These are phyloP conservation scores for Tarenaya hassleriana DNA, from an alignment of 345 rosid species.

Conservation along the genomic window DNA sequence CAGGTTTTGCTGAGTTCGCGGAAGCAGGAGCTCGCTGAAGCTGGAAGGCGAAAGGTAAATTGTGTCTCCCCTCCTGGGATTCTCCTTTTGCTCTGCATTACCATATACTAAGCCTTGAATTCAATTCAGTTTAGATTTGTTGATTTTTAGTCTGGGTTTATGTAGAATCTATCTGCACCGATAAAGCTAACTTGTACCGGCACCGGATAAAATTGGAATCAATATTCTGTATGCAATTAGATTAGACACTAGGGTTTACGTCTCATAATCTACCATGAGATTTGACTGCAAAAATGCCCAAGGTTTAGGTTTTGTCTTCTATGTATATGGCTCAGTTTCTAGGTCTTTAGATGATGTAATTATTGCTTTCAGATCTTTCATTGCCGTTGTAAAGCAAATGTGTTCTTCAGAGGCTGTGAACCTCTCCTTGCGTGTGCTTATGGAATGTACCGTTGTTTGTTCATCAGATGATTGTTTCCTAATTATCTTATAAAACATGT, in stretches of 20 bases:
- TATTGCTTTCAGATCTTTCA: background rate
- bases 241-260: background rate
- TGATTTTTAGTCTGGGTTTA: conserved; percentile 13
- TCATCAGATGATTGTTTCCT: background rate
- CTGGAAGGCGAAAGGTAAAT: conserved; percentile 91
- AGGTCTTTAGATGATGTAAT: too few species aligned
- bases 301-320: too few species aligned
- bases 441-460: background rate
- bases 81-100: background rate
- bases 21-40: conserved; percentile 79
- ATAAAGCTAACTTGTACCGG: too few species aligned
- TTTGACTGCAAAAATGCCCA: background rate
- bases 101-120: too few species aligned
- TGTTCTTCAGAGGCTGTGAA: background rate
- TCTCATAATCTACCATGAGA: background rate
- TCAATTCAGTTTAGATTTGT: too few species aligned
- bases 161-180: background rate
- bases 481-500: background rate
- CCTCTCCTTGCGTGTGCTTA: background rate
- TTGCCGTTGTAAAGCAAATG: background rate
- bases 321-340: too few species aligned
- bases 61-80: background rate
- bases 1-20: conserved; percentile 70
- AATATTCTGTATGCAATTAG: conserved; percentile 14
- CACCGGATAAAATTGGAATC: background rate